Evolutionary conservation across 164 flowering plant genomes (phyloP).

Genomic region (grape (Vitis vinifera)): DNA sequence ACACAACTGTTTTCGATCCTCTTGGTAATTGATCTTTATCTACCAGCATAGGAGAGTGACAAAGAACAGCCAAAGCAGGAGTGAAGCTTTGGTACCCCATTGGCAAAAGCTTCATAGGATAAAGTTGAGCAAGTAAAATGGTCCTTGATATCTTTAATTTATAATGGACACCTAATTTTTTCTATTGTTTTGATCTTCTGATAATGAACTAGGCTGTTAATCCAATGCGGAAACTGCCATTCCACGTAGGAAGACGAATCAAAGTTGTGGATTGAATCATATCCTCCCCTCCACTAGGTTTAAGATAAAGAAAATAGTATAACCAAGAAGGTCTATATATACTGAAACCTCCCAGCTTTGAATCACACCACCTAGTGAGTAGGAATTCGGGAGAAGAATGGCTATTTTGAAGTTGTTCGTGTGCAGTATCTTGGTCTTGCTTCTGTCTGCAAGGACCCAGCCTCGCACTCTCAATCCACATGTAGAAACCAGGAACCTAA

Average conservation of each 20-base stretch:
- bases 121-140: too few species aligned
- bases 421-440: constrained; percentile 12
- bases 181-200: not conserved
- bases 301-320: not conserved
- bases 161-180: not conserved
- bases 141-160: not conserved
- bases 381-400: not conserved
- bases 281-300: not conserved
- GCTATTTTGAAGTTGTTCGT: not conserved
- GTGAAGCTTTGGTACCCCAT: too few species aligned
- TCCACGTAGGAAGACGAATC: not conserved
- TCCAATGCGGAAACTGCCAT: not conserved
- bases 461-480: constrained; percentile 1
- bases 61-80: too few species aligned
- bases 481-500: constrained; percentile 1
- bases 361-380: not conserved
- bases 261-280: not conserved
- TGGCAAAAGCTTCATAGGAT: too few species aligned
- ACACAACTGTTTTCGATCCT: too few species aligned
- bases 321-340: not conserved
- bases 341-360: not conserved
- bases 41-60: too few species aligned
- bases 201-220: not conserved
- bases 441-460: not conserved
- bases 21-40: too few species aligned